A percentile compares a stretch with the other conserved stretches of the same genome.
Conservation (phyloP, 164 flowering plant genomes). For the Sextonia rubra region DNA sequence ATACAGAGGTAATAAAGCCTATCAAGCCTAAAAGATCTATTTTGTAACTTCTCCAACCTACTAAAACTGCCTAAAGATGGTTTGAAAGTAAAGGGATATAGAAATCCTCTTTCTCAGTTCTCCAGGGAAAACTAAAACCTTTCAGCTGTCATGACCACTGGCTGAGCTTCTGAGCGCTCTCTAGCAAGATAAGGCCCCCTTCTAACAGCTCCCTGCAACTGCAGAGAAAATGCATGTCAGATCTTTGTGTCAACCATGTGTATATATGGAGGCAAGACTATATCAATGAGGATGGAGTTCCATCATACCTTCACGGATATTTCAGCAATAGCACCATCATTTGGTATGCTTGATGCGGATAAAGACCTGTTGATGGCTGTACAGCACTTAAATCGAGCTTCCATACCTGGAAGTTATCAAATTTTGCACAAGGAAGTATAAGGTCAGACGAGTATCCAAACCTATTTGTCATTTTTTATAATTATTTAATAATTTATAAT, state of each 20-base stretch:
- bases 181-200: constrained; percentile 73
- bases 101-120: no score
- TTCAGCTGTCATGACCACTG: constrained; percentile 66
- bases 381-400: constrained; percentile 76
- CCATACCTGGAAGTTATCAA: constrained; percentile 63
- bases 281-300: neutral
- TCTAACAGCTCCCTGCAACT: constrained; percentile 53
- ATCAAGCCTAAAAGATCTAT: no score
- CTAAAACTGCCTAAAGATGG: no score
- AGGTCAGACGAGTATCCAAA: no score
- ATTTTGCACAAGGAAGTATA: no score
- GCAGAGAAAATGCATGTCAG: neutral
- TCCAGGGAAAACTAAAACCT: constrained; percentile 37
- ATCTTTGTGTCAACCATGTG: neutral
- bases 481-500: no score
- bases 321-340: constrained; percentile 48
- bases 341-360: constrained; percentile 30
- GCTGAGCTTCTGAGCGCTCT: constrained; percentile 61
- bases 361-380: constrained; percentile 53
- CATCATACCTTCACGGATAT: constrained; percentile 54
- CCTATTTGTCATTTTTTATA: no score
- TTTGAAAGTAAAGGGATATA: no score
- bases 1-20: no score
- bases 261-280: neutral
- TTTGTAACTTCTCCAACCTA: no score